These are phyloP conservation scores for Carex arenaria DNA, from an alignment of 202 grass and related monocot species.

Conservation along the genomic window DNA sequence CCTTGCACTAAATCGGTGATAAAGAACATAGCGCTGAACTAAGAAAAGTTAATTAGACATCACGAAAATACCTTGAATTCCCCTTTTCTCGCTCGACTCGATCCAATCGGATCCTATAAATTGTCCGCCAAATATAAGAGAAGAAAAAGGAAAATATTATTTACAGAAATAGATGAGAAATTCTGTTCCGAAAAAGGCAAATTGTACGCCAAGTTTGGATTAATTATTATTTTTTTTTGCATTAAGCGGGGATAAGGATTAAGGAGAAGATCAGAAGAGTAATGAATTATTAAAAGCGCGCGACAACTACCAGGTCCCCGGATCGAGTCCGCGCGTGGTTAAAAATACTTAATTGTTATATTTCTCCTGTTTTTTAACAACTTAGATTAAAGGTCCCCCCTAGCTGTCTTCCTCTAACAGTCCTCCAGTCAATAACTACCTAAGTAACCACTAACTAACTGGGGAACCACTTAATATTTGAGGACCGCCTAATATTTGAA, in stretches of 20 bases:
- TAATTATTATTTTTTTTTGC: not conserved
- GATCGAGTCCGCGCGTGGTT: not conserved
- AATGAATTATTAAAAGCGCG: constrained; percentile 1
- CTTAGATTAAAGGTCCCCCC: no score
- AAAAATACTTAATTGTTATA: not conserved
- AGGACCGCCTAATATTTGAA: no score
- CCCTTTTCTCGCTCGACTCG: not conserved
- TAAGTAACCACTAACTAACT: no score
- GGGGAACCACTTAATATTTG: no score
- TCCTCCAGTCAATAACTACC: no score
- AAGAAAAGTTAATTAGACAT: not conserved
- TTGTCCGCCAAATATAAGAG: not conserved
- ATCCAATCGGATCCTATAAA: constrained; percentile 1
- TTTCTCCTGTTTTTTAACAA: not conserved
- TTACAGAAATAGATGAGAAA: not conserved
- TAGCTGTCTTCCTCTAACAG: no score
- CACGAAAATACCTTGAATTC: not conserved
- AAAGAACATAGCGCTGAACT: not conserved
- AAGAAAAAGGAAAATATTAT: not conserved
- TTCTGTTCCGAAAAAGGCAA: not conserved
- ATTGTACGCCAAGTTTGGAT: not conserved
- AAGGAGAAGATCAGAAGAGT: not conserved
- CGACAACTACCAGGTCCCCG: not conserved
- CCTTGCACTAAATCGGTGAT: not conserved
- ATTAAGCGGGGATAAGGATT: not conserved